Percentiles rank a stretch among this genome's conserved stretches.
phyloP scores from a whole-genome alignment of 176 grass and related monocot genomes.

The Oryza glaberrima region DNA sequence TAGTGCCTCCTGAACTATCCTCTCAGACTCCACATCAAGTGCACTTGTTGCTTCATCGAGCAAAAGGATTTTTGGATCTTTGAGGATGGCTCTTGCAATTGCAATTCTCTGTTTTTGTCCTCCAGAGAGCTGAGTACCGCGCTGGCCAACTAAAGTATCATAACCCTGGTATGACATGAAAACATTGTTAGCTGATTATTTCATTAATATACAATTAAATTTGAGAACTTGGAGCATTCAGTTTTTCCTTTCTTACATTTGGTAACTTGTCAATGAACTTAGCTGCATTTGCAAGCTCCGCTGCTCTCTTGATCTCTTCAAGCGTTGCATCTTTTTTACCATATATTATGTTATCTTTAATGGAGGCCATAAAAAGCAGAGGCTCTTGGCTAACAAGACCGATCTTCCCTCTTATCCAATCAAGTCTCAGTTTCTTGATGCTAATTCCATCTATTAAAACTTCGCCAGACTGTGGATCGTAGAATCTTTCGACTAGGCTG shows the following conservation, averaged over 20 bases:
- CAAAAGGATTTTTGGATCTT: constrained; percentile 81
- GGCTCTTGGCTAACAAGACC: constrained; percentile 74
- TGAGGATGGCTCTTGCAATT: constrained; percentile 89
- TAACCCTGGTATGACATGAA: constrained; percentile 56
- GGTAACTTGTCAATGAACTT: constrained; percentile 71
- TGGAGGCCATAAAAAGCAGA: constrained; percentile 58
- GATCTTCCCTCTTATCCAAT: constrained; percentile 69
- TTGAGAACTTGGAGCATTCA: background rate
- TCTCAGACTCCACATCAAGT: constrained; percentile 83
- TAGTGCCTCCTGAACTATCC: constrained; percentile 81
- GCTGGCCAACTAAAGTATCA: constrained; percentile 86
- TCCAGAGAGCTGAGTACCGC: constrained; percentile 82
- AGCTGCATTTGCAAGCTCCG: constrained; percentile 64
- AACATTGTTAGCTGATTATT: constrained; percentile 6
- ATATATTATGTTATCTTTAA: constrained; percentile 64
- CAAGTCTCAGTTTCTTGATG: constrained; percentile 58
- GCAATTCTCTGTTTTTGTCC: constrained; percentile 94
- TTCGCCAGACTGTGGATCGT: constrained; percentile 59
- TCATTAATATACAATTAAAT: background rate
- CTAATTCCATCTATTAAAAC: constrained; percentile 65
- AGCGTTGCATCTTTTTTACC: constrained; percentile 55
- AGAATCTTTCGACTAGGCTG: constrained; percentile 58
- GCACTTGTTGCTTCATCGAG: constrained; percentile 96
- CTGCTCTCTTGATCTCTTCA: constrained; percentile 67
- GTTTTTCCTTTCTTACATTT: constrained; percentile 38